Evolutionary conservation across 208 protist species (phyloP).

Genomic region (Acanthamoeba culbertsoni): DNA sequence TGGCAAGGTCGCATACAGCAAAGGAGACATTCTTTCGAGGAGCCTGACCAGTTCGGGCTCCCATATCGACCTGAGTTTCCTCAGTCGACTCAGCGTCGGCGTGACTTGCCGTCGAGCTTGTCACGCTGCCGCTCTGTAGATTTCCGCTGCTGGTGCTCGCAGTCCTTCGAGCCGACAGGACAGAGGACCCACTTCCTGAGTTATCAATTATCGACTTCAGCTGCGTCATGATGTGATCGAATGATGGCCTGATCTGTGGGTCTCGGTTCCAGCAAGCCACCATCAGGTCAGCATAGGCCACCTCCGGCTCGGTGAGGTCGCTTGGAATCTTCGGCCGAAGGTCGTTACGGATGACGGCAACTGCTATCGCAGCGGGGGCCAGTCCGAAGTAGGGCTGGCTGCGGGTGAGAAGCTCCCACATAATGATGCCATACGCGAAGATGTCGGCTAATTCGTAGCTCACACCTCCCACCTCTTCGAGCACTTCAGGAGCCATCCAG

Average conservation of each 20-base stretch:
- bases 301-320: neutral
- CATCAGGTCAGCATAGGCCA: neutral
- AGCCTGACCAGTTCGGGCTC: neutral
- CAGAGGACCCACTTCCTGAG: no score
- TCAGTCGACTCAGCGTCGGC: no score
- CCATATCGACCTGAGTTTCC: neutral
- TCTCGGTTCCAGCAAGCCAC: neutral
- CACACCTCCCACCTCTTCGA: neutral
- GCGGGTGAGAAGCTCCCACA: conserved; percentile 38
- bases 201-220: neutral
- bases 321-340: neutral
- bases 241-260: neutral
- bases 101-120: neutral
- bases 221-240: conserved; percentile 31
- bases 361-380: neutral
- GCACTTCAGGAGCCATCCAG: conserved; percentile 31
- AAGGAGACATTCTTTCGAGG: neutral
- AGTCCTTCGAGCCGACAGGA: neutral
- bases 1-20: neutral
- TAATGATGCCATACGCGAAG: conserved; percentile 30
- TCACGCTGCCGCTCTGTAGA: neutral
- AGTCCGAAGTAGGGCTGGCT: neutral
- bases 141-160: neutral
- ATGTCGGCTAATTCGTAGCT: neutral
- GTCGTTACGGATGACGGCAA: conserved; percentile 6